phyloP scores from a whole-genome alignment of 2,329 filamentous ascomycete genomes.

The Plectosphaerella sp. region DNA sequence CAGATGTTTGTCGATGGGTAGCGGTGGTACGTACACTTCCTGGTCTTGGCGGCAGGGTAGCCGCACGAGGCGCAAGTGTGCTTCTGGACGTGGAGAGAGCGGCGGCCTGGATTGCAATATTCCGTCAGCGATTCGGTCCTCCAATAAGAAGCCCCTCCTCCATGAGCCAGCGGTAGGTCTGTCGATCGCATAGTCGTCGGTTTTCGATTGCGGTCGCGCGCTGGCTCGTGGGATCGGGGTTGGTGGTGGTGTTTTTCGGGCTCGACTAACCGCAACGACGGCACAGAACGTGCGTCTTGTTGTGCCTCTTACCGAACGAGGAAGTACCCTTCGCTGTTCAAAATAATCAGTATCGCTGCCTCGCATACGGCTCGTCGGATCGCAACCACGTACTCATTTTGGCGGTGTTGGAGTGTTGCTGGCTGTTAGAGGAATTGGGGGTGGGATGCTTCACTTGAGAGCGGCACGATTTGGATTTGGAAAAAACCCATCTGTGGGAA shows the following conservation, averaged over 20 bases:
- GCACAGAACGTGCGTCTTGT: constrained; percentile 98
- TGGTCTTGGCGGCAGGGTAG: constrained; percentile 94
- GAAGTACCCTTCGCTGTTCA: constrained; percentile 53
- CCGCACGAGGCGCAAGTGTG: constrained; percentile 93
- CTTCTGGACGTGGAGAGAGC: constrained; percentile 99
- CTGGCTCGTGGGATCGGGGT: too few relatives aligned
- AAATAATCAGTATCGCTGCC: constrained; percentile 11
- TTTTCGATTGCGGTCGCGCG: too few relatives aligned
- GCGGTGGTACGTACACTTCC: constrained; percentile 79
- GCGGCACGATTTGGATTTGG: too few relatives aligned
- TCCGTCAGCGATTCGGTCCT: constrained; percentile 1
- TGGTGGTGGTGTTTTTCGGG: too few relatives aligned
- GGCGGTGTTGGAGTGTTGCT: constrained; percentile 31
- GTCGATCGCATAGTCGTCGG: too few relatives aligned
- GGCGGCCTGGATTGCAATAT: constrained; percentile 60
- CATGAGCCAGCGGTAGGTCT: too few relatives aligned
- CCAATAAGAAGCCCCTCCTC: too few relatives aligned
- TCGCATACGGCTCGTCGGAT: constrained; percentile 10
- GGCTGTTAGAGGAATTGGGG: constrained; percentile 10
- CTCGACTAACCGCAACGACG: constrained; percentile 77
- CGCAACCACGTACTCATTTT: constrained; percentile 51
- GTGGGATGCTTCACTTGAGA: not conserved
- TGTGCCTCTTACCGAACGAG: constrained; percentile 69
- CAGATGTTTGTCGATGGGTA: not conserved
- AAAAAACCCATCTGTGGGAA: too few relatives aligned